Percentiles rank a stretch among this genome's conserved stretches.
phyloP scores from a whole-genome alignment of 73 alveolate species.

The Tetrahymena thermophila region DNA sequence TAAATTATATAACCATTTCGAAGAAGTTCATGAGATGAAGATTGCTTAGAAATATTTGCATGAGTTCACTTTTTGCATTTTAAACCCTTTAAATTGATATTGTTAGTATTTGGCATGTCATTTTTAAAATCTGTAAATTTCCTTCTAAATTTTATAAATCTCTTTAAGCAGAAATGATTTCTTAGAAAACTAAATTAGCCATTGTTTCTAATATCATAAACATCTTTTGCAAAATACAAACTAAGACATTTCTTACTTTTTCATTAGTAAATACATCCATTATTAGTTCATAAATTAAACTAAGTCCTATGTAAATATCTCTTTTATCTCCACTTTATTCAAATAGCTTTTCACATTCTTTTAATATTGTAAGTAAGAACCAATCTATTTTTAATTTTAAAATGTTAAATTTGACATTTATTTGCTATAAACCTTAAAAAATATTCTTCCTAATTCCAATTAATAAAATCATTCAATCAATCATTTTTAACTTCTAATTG shows the following conservation, averaged over 20 bases:
- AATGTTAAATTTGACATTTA: neutral
- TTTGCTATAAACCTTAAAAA: no score
- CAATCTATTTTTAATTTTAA: neutral
- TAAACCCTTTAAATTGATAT: neutral
- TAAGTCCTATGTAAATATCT: neutral
- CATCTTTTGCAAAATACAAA: neutral
- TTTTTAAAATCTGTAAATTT: neutral
- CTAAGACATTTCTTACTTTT: neutral
- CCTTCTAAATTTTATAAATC: neutral
- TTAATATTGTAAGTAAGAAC: neutral
- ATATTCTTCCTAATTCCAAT: neutral
- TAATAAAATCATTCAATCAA: neutral
- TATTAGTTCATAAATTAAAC: neutral
- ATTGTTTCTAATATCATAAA: neutral
- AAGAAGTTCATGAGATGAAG: neutral
- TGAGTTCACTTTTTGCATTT: neutral
- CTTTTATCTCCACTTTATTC: neutral
- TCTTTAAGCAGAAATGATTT: neutral
- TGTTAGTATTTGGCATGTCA: neutral
- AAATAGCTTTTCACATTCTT: neutral
- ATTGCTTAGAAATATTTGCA: neutral
- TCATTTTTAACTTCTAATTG: neutral
- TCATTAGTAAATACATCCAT: neutral
- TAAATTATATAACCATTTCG: neutral
- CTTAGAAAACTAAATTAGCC: neutral